A percentile compares a stretch with the other conserved stretches of the same genome.
Conservation (phyloP, 2,329 filamentous ascomycete genomes). For the Aspergillus carbonarius region DNA sequence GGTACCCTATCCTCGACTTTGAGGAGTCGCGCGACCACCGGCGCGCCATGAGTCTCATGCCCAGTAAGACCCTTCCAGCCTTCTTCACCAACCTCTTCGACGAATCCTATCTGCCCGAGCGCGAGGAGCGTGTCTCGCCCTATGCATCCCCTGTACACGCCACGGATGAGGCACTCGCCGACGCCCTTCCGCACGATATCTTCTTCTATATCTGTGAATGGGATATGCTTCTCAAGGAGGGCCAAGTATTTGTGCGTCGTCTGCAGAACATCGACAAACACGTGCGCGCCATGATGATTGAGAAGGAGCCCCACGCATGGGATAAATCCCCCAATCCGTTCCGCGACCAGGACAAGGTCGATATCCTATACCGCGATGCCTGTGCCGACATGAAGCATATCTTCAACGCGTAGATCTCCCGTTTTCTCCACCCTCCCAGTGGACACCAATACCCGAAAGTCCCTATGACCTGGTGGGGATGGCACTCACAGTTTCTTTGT, state of each 20-base stretch:
- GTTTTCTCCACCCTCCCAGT: not conserved
- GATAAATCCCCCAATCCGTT: slow-evolving; percentile 51
- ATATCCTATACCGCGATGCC: slow-evolving; percentile 44
- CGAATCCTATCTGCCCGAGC: slow-evolving; percentile 47
- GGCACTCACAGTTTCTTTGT: not conserved
- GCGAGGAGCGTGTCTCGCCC: slow-evolving; percentile 53
- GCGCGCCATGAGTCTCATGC: slow-evolving; percentile 54
- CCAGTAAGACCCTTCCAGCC: slow-evolving; percentile 49
- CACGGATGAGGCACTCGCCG: slow-evolving; percentile 52
- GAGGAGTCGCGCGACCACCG: slow-evolving; percentile 60
- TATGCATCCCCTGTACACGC: slow-evolving; percentile 61
- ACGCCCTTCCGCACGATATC: slow-evolving; percentile 58
- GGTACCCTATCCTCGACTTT: slow-evolving; percentile 64
- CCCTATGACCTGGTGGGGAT: not conserved
- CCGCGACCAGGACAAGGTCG: slow-evolving; percentile 43
- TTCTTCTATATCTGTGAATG: slow-evolving; percentile 64
- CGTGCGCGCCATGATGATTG: slow-evolving; percentile 47
- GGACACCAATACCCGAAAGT: too few species aligned
- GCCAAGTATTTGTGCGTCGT: slow-evolving; percentile 45
- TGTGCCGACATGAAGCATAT: slow-evolving; percentile 45
- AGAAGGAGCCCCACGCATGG: slow-evolving; percentile 49
- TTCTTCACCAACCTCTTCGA: slow-evolving; percentile 53
- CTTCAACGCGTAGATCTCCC: slow-evolving; percentile 29
- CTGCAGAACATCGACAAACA: slow-evolving; percentile 45
- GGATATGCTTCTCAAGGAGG: slow-evolving; percentile 66